These are phyloP conservation scores for Pseudonitzschia pungens DNA, from an alignment of 108 stramenopile species.

Conservation along the genomic window DNA sequence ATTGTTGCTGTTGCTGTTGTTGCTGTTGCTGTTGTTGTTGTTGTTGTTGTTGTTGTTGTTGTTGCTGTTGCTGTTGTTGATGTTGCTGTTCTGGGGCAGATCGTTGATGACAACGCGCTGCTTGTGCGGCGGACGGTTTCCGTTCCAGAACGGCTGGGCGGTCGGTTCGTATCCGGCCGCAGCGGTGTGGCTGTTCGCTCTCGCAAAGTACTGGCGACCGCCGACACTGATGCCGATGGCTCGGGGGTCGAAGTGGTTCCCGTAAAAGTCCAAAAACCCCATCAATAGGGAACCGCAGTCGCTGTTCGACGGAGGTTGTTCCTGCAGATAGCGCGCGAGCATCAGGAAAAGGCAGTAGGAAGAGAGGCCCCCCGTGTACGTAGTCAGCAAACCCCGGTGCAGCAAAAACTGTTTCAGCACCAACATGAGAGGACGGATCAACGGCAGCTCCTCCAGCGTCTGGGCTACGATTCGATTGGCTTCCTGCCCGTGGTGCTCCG, in stretches of 20 bases:
- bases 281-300: slow-evolving; percentile 91
- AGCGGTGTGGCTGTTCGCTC: slow-evolving; percentile 45
- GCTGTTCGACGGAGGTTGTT: slow-evolving; percentile 67
- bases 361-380: slow-evolving; percentile 91
- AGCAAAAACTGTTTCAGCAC: slow-evolving; percentile 87
- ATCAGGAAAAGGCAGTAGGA: slow-evolving; percentile 91
- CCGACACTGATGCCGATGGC: slow-evolving; percentile 81
- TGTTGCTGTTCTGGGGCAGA: slow-evolving; percentile 11
- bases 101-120: slow-evolving; percentile 12
- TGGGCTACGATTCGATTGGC: slow-evolving; percentile 65
- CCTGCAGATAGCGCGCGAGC: slow-evolving; percentile 87
- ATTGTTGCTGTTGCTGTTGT: no score
- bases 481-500: slow-evolving; percentile 79
- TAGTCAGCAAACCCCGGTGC: slow-evolving; percentile 81
- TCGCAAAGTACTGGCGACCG: slow-evolving; percentile 69
- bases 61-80: no score
- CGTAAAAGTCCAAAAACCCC: slow-evolving; percentile 93
- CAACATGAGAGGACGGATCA: slow-evolving; percentile 73
- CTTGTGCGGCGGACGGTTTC: slow-evolving; percentile 2
- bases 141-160: slow-evolving; percentile 22
- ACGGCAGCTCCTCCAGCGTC: slow-evolving; percentile 64
- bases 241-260: slow-evolving; percentile 90
- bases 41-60: no score
- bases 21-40: no score
- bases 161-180: slow-evolving; percentile 13